These are phyloP conservation scores for Chytriomyces hyalinus DNA, from an alignment of 192 early-diverging fungal genomes.

Conservation along the genomic window DNA sequence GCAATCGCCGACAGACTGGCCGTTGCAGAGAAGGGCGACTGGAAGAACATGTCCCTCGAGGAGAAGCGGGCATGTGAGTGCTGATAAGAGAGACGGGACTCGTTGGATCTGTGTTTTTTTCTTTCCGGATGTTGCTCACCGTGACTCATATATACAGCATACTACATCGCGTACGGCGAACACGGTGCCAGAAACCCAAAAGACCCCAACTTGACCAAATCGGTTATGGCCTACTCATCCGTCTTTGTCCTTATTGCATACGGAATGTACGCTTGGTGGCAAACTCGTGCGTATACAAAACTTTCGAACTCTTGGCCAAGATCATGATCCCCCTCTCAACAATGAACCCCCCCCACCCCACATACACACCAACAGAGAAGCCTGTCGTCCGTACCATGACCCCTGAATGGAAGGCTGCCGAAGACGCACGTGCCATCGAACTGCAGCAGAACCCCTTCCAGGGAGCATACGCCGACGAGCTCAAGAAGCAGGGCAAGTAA, in stretches of 20 bases:
- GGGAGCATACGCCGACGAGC: constrained; percentile 48
- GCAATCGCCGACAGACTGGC: constrained; percentile 79
- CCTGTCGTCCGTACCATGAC: constrained; percentile 44
- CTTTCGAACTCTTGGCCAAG: background rate
- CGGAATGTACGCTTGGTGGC: constrained; percentile 53
- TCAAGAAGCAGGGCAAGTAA: constrained; percentile 38
- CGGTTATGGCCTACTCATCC: constrained; percentile 49
- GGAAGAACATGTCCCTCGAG: constrained; percentile 89
- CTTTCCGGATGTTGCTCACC: background rate
- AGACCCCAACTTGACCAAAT: constrained; percentile 74
- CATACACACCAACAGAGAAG: constrained; percentile 35
- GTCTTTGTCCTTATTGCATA: constrained; percentile 66
- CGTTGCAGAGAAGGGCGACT: constrained; percentile 92
- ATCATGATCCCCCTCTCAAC: background rate
- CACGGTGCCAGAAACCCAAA: constrained; percentile 84
- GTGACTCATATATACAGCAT: constrained; percentile 57
- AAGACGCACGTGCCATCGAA: constrained; percentile 45
- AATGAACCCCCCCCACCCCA: too few species aligned
- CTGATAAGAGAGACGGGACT: background rate
- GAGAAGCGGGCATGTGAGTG: constrained; percentile 90
- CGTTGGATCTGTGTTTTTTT: background rate
- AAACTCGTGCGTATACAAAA: constrained; percentile 29
- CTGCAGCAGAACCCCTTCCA: constrained; percentile 57
- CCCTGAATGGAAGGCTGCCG: constrained; percentile 57
- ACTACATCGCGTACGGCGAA: constrained; percentile 93